Base-by-base conservation (phyloP, 2,329 filamentous ascomycete species). In the Hymenoscyphus infarciens region DNA sequence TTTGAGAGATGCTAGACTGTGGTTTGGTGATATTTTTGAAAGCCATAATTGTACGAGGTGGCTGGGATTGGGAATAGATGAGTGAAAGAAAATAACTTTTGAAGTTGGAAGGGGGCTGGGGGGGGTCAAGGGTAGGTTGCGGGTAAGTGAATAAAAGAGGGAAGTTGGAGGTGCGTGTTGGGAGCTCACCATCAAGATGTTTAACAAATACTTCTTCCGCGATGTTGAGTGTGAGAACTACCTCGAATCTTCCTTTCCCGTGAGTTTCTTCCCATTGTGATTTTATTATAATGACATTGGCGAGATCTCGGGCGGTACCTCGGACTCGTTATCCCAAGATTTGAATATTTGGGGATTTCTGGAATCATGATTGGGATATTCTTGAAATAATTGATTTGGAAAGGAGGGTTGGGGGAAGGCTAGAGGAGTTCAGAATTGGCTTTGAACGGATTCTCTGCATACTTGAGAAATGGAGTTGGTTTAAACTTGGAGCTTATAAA, bases 261-360 rank as follows among this genome's bases (percentile, higher is more conserved):
- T 76, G 74, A n/a, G 72, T 68, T 22, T 74, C 68, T 6, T 74
- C 73, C 16, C 76, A 75, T 0, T 70, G 27, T 1, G 49, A 0
- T 2, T 2, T 31, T n/a, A 55, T 22, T 7, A 8, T 10, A 6
- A 70, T 60, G 33, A 68, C 71, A 63, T 76, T 79, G 1, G 69
- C 64, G 0, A 64, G 35, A 53, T 73, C 66, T 0, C 80, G 78
- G 11, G 77, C 75, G 1, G 77, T 79, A 0, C 79, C 80, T 15
- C 79, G 77, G 15, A 82, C 80, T 4, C 72, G 73, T 65, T 77
- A 81, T 6, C 79, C 79, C 0, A 68, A 67, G 0, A 67, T 61
- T 67, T 0, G 77, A 77, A 4, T 70, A 73, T 60, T 69, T 65
- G 5, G 70, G 60, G 10, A 74, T 67, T 25, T 69, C 61, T 49